Conservation (phyloP, 73 alveolate species). For the Chromera velia region DNA sequence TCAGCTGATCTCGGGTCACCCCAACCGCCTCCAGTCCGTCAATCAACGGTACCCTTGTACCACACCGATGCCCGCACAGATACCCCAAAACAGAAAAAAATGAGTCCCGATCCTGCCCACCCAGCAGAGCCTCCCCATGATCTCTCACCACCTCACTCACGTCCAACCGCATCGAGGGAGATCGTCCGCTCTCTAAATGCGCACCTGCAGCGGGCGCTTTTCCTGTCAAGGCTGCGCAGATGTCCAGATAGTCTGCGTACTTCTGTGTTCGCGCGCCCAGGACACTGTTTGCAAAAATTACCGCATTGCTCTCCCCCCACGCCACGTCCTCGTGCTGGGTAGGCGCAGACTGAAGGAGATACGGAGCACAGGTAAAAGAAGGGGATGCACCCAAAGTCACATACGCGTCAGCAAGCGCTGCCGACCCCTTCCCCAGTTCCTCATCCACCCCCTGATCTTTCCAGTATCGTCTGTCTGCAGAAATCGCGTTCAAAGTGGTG, state of each 20-base stretch:
- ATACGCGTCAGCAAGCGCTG: conserved; percentile 21
- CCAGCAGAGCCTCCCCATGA: not conserved
- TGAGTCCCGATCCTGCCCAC: too few relatives aligned
- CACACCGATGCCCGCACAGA: conserved; percentile 21
- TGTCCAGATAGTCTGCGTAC: conserved; percentile 38
- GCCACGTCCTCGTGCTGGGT: conserved; percentile 15
- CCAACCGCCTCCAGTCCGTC: conserved; percentile 9
- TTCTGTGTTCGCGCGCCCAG: conserved; percentile 43
- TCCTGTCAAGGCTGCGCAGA: conserved; percentile 31
- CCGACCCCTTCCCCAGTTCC: conserved; percentile 28
- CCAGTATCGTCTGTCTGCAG: conserved; percentile 7
- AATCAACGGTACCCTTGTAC: conserved; percentile 17
- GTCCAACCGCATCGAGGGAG: conserved; percentile 8
- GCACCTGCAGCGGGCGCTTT: conserved; percentile 37
- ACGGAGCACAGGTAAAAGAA: conserved; percentile 32
- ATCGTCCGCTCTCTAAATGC: conserved; percentile 13
- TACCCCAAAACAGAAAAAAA: too few relatives aligned
- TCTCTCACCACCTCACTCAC: not conserved
- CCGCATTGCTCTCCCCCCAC: conserved; percentile 47
- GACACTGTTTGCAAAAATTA: conserved; percentile 37
- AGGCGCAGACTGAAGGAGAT: conserved; percentile 25
- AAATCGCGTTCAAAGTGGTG: conserved; percentile 34
- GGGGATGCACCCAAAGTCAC: not conserved
- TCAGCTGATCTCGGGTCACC: conserved; percentile 30
- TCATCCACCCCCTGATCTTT: conserved; percentile 4